phyloP scores from a whole-genome alignment of 2,329 filamentous ascomycete species.

The Stromatinia cepivora region DNA sequence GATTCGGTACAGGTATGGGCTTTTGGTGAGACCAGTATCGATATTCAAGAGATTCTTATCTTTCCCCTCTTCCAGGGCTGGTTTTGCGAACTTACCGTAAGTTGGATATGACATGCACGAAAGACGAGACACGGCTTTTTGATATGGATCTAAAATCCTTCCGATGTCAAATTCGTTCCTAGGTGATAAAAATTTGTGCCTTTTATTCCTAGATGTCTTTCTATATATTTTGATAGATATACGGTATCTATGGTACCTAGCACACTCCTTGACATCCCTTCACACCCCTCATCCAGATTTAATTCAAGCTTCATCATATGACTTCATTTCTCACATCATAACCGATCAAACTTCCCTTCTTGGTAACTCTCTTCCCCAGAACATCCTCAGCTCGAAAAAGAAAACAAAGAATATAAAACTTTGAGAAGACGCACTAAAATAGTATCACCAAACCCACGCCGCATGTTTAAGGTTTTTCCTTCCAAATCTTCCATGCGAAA shows the following conservation, averaged over 20 bases:
- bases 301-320: not conserved
- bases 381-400: not conserved
- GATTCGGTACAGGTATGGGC: not conserved
- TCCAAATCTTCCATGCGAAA: not conserved
- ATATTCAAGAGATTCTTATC: constrained; percentile 4
- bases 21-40: not conserved
- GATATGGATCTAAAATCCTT: not conserved
- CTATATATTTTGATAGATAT: not conserved
- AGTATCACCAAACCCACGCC: too few species aligned
- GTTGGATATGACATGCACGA: not conserved
- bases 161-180: not conserved
- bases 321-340: constrained; percentile 9
- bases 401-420: too few species aligned
- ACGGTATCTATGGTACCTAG: not conserved
- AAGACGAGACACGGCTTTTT: not conserved
- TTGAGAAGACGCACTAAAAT: too few species aligned
- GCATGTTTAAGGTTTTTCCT: too few species aligned
- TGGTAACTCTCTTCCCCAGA: not conserved
- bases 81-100: not conserved
- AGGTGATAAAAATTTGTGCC: not conserved
- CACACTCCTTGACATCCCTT: not conserved
- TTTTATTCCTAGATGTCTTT: not conserved
- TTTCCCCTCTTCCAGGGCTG: not conserved
- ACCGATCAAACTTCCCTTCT: not conserved
- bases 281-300: too few species aligned